Conservation (phyloP, 257 asterid genomes). For the Verbena officinalis region DNA sequence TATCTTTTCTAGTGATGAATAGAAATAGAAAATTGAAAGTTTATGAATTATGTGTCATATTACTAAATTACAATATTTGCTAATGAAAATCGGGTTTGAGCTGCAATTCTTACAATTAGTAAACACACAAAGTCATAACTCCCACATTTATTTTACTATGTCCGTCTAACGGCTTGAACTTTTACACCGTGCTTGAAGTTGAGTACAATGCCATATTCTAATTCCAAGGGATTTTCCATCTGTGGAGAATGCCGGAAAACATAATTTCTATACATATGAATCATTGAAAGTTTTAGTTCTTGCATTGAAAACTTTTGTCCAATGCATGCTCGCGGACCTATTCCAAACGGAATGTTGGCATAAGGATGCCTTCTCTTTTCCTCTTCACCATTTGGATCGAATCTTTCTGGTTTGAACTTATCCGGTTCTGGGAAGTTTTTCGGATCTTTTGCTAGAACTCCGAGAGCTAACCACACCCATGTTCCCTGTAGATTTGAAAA, state of each 20-base stretch:
- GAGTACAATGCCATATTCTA: constrained; percentile 80
- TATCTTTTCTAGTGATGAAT: no score
- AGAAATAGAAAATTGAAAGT: constrained; percentile 13
- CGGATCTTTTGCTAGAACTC: constrained; percentile 90
- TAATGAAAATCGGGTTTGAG: background rate
- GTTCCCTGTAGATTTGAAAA: constrained; percentile 60
- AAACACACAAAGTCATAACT: background rate
- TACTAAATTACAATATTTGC: no score
- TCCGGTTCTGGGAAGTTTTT: constrained; percentile 83
- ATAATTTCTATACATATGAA: constrained; percentile 75
- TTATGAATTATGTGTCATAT: background rate
- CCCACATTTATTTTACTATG: constrained; percentile 29
- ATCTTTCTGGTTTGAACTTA: constrained; percentile 91
- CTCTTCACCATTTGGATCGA: constrained; percentile 86
- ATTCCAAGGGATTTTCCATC: constrained; percentile 80
- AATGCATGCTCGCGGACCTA: constrained; percentile 93
- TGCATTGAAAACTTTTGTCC: constrained; percentile 90
- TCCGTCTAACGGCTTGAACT: constrained; percentile 67
- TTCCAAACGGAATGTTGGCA: constrained; percentile 91
- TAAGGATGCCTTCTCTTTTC: constrained; percentile 87
- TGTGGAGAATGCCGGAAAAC: constrained; percentile 67
- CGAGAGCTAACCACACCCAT: constrained; percentile 97
- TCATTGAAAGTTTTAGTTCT: constrained; percentile 73
- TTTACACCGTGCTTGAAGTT: constrained; percentile 85
- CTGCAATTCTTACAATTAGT: background rate